Evolutionary conservation across 768 basidiomycete species (phyloP).

Genomic region (Candolleomyces eurysporus): DNA sequence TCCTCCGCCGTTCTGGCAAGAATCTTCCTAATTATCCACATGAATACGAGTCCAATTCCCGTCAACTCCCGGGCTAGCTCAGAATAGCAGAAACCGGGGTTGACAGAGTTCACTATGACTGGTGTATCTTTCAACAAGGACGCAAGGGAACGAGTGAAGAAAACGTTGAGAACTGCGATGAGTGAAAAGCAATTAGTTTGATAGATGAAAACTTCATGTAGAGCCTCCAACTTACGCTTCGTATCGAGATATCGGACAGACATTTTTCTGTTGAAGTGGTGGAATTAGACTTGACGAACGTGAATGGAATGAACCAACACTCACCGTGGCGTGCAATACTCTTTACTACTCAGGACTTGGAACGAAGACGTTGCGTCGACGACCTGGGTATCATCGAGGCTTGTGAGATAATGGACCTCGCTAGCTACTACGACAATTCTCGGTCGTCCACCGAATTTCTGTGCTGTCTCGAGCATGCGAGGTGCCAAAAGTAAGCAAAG

Average conservation of each 20-base stretch:
- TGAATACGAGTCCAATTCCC: constrained; percentile 13
- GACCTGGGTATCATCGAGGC: constrained; percentile 17
- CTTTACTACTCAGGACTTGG: constrained; percentile 12
- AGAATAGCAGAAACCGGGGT: constrained; percentile 43
- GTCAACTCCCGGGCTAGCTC: constrained; percentile 25
- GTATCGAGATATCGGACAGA: constrained; percentile 25
- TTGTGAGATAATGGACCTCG: constrained; percentile 32
- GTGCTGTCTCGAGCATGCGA: constrained; percentile 32
- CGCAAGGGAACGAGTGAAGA: constrained; percentile 38
- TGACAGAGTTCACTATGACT: constrained; percentile 36
- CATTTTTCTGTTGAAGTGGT: neutral
- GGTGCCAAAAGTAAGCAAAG: constrained; percentile 40
- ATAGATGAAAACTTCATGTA: neutral
- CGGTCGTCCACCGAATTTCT: constrained; percentile 21
- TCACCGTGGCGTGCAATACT: constrained; percentile 20
- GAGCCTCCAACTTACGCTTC: constrained; percentile 26
- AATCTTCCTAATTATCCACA: constrained; percentile 27
- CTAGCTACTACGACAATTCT: constrained; percentile 41
- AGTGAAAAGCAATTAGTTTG: neutral
- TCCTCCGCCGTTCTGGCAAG: constrained; percentile 38
- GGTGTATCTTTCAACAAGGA: constrained; percentile 24
- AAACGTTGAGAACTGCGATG: constrained; percentile 36
- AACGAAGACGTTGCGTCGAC: constrained; percentile 8
- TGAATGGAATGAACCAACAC: neutral
- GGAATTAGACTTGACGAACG: neutral